These are phyloP conservation scores for Russula brevipes DNA, from an alignment of 768 basidiomycete genomes.

Conservation along the genomic window DNA sequence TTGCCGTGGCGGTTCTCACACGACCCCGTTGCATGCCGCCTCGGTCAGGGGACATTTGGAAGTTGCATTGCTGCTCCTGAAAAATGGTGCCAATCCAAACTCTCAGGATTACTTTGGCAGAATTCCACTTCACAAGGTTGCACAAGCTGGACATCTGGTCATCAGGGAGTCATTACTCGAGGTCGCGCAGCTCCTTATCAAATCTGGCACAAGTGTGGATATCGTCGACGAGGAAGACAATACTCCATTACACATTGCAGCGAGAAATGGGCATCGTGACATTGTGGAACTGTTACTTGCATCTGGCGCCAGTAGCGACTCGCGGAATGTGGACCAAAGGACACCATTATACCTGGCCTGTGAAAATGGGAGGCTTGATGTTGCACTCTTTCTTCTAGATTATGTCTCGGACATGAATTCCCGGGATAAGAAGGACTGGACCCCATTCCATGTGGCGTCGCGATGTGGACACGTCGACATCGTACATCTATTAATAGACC, in stretches of 20 bases:
- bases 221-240: not conserved
- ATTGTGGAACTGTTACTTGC: not conserved
- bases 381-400: not conserved
- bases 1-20: not conserved
- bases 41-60: not conserved
- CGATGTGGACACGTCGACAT: too few relatives aligned
- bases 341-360: not conserved
- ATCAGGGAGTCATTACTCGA: not conserved
- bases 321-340: not conserved
- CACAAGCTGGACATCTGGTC: not conserved
- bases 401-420: too few relatives aligned
- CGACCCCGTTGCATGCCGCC: not conserved
- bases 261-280: not conserved
- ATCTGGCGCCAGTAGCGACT: not conserved
- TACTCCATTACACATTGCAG: slow-evolving; percentile 4
- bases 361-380: not conserved
- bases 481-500: too few relatives aligned
- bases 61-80: not conserved
- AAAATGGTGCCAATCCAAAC: not conserved
- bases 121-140: not conserved
- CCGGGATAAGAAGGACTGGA: too few relatives aligned
- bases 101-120: too few relatives aligned
- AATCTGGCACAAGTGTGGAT: not conserved
- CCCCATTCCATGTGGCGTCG: too few relatives aligned
- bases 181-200: not conserved